Evolutionary conservation across 1,284 basidiomycete genomes (phyloP), one percentile per base, ranked within the genome.

Genomic region (Xanthoconium separans): DNA sequence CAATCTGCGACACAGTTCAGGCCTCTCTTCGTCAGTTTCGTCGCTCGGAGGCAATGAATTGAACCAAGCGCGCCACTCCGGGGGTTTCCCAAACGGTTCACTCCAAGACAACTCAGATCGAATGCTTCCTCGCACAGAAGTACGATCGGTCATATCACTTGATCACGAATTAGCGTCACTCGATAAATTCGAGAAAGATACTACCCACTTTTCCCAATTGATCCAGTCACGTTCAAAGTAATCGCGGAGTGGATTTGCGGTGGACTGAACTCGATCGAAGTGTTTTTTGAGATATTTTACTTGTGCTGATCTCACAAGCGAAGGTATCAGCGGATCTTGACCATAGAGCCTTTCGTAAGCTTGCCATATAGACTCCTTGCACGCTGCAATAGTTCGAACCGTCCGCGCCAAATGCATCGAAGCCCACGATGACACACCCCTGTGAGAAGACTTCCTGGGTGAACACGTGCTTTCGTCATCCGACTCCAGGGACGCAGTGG

Each of bases 131-230:
- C 83, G 80, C 72, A 87, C 79, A 44, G 77, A 76, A 39, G 85
- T 83, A n/a, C 87, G 83, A 61, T 87, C 84, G 48, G 74, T 74
- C 88, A 90, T 90, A 60, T 90, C 88, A 57, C 87, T 90, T 43
- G 51, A 57, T 22, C 34, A 34, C 13, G 16, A 9, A 16, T 34
- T 16, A 34, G 34, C 9, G 15, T 34, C 34, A 34, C 6, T 13
- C 34, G 34, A 20, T 13, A 45, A 45, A 15, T 4, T 18, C 1
- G 16, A 42, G 33, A 51, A 27, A 24, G 13, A 9, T 12, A 36
- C 51, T 11, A 57, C 84, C 61, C 50, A 89, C 88, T 76, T 79
- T 69, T 83, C 77, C 88, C 87, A 90, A 52, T 82, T 82, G 12
- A 70, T 66, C 85, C 88, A 89, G 40, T 81, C 80, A 2, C 72